phyloP scores from a whole-genome alignment of 2,329 filamentous ascomycete genomes.

The Sodiomyces alkalinus region DNA sequence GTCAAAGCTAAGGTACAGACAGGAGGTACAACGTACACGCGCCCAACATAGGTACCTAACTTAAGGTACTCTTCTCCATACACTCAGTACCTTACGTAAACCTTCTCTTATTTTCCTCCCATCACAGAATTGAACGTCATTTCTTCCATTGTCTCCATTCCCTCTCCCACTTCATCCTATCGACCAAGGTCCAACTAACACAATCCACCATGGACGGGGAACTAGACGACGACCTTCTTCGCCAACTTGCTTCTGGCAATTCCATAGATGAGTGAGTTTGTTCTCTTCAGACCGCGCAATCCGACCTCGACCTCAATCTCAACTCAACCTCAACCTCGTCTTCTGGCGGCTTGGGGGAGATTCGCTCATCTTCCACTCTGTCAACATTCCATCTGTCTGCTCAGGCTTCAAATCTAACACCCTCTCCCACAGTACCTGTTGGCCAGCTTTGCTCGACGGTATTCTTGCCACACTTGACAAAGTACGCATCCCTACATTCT shows the following conservation, averaged over 20 bases:
- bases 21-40: not conserved
- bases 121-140: too few relatives aligned
- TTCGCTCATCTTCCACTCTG: too few relatives aligned
- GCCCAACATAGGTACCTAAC: not conserved
- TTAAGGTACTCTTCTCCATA: not conserved
- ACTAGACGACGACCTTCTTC: conserved; percentile 32
- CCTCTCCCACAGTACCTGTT: conserved; percentile 42
- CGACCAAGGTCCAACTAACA: not conserved
- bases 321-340: too few relatives aligned
- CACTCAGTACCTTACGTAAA: not conserved
- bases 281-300: not conserved
- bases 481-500: conserved; percentile 30
- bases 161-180: not conserved
- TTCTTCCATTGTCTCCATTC: not conserved
- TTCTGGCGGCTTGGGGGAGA: too few relatives aligned
- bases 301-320: not conserved
- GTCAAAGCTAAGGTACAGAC: not conserved
- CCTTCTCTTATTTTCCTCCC: too few relatives aligned
- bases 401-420: too few relatives aligned
- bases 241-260: conserved; percentile 33
- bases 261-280: conserved; percentile 38
- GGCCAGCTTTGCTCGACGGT: conserved; percentile 50
- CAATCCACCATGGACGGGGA: conserved; percentile 37
- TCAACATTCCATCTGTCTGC: too few relatives aligned
- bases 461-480: conserved; percentile 54